A percentile compares a stretch with the other conserved stretches of the same genome.
Evolutionary conservation across 129 eudicot genomes (phyloP).

Genomic region (Artemisia argyi): DNA sequence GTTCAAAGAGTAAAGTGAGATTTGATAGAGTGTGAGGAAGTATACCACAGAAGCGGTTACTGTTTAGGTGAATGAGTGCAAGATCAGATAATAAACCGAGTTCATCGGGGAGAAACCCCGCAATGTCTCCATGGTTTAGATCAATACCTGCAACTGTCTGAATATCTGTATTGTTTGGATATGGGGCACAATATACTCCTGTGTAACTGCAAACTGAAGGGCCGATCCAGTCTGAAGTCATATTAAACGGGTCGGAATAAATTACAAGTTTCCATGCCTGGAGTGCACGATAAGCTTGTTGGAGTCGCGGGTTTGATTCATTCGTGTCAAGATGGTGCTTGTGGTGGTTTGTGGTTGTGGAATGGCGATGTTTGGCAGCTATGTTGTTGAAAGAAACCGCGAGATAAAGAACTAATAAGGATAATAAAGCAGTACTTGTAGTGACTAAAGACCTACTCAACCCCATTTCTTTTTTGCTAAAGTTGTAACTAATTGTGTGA

Average conservation of each 20-base stretch:
- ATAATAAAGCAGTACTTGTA: slow-evolving; percentile 35
- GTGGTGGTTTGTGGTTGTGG: slow-evolving; percentile 35
- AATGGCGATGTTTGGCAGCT: slow-evolving; percentile 41
- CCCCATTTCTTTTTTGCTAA: slow-evolving; percentile 39
- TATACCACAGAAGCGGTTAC: slow-evolving; percentile 72
- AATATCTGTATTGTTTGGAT: slow-evolving; percentile 37
- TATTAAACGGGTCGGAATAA: slow-evolving; percentile 68
- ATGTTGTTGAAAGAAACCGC: slow-evolving; percentile 35
- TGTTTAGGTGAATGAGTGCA: slow-evolving; percentile 59
- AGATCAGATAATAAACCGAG: slow-evolving; percentile 69
- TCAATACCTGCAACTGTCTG: slow-evolving; percentile 67
- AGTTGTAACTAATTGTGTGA: not conserved
- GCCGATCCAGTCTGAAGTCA: slow-evolving; percentile 75
- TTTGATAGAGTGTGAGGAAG: slow-evolving; percentile 56
- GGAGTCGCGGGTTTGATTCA: slow-evolving; percentile 45
- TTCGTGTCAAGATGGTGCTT: slow-evolving; percentile 13
- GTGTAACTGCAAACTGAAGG: slow-evolving; percentile 70
- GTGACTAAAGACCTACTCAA: slow-evolving; percentile 34
- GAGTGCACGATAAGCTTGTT: slow-evolving; percentile 66
- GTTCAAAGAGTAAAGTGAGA: slow-evolving; percentile 56
- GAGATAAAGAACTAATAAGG: slow-evolving; percentile 35
- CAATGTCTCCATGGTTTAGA: slow-evolving; percentile 69
- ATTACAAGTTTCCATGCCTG: slow-evolving; percentile 83
- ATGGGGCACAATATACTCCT: slow-evolving; percentile 60
- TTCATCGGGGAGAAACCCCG: slow-evolving; percentile 67